Evolutionary conservation across 768 basidiomycete genomes (phyloP), one percentile per base, ranked within the genome.

Genomic region (Lactarius sp.): DNA sequence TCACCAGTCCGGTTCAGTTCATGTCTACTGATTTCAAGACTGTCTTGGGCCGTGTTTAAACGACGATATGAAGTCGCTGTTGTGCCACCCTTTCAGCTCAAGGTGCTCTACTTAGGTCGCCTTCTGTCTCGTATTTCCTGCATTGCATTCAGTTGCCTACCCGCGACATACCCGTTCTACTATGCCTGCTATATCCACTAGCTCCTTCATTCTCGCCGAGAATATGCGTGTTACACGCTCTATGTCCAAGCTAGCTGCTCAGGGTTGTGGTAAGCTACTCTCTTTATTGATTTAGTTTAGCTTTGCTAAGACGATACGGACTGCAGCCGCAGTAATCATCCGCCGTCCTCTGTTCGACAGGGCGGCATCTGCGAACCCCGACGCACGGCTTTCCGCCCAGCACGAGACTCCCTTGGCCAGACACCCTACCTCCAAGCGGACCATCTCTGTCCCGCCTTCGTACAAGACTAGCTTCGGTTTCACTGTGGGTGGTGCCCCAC

Each of bases 171-270:
- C 47, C 7, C n/a, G 31, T 13, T 49, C n/a, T 44, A n/a, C 49
- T 31, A 65, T 65, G 64, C 42, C 59, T 18, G 51, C 49, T 56
- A 4, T 54, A 2, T 52, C 59, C 36, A 60, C 52, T 2, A 55
- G 54, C 20, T 65, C 64, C 22, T 36, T 60, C 22, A 31, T 65
- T 52, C 64, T 65, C 42, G 13, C 47, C 12, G 59, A 65, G 54
- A 65, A 60, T 27, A 65, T 47, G 59, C 59, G 64, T 60, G 34
- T 65, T 33, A 56, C 59, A 47, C 64, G 64, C 50, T 52, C 59
- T 9, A 46, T 56, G 34, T 56, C 59, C 13, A 65, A 34, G 44
- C 8, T 60, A 12, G 54, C 50, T 14, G 53, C 59, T 12, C 49
- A 60, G 42, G 49, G 54, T 42, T 44, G 22, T 41, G 27, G 64